Evolutionary conservation across 345 rosid genomes (phyloP).

Genomic region (Linum lewisii): DNA sequence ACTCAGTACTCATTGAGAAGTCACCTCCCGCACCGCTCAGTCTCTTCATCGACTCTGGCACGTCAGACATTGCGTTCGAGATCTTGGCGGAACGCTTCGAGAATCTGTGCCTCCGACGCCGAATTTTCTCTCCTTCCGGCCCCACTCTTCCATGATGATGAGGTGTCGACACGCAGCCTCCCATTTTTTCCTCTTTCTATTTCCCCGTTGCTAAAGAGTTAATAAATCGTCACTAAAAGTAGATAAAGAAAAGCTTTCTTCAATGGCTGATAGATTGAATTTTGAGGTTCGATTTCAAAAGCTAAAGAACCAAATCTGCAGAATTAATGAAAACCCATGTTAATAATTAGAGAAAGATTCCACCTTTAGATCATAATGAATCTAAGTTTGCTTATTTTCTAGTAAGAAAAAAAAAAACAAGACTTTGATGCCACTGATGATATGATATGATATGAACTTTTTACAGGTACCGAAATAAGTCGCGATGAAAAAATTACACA

Average conservation of each 20-base stretch:
- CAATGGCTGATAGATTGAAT: not conserved
- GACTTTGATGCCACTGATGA: not conserved
- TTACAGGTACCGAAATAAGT: too few relatives aligned
- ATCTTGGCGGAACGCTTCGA: not conserved
- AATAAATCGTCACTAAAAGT: not conserved
- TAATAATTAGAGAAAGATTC: not conserved
- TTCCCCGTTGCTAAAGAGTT: not conserved
- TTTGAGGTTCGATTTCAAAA: not conserved
- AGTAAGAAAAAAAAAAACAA: too few relatives aligned
- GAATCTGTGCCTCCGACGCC: conserved; percentile 16
- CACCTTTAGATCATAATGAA: not conserved
- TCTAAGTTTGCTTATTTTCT: not conserved
- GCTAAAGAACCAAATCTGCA: not conserved
- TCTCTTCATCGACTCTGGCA: conserved; percentile 30
- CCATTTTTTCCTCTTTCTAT: conserved; percentile 32
- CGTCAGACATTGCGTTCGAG: conserved; percentile 17
- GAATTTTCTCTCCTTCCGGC: conserved; percentile 20
- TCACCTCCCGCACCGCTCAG: conserved; percentile 18
- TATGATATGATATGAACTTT: too few relatives aligned
- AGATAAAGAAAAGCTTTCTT: too few relatives aligned
- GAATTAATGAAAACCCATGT: not conserved
- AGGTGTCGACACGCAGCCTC: conserved; percentile 58
- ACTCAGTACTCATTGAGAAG: conserved; percentile 35
- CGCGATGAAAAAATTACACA: too few relatives aligned
- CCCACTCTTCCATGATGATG: not conserved